Evolutionary conservation across 176 grass and related monocot species (phyloP).

Genomic region (Miscanthus lutarioriparius): DNA sequence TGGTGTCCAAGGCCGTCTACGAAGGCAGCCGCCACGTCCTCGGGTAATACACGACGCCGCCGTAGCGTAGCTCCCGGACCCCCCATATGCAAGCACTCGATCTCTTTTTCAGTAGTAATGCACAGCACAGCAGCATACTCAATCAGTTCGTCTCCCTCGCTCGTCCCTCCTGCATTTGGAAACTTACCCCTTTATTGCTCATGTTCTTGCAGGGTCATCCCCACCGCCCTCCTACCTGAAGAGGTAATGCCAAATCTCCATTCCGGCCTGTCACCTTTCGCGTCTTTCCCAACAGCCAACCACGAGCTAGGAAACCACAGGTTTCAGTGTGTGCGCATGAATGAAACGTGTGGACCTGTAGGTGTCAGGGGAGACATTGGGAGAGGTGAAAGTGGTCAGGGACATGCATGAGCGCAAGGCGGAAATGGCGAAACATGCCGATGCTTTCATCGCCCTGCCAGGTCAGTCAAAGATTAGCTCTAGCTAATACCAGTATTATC

Average conservation of each 20-base stretch:
- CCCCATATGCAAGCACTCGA: neutral
- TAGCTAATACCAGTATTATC: neutral
- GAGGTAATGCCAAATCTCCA: slow-evolving; percentile 54
- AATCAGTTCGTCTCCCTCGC: neutral
- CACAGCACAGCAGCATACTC: neutral
- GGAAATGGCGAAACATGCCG: slow-evolving; percentile 76
- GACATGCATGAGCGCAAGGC: slow-evolving; percentile 85
- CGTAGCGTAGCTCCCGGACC: neutral
- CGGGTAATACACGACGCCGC: slow-evolving; percentile 47
- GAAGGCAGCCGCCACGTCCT: slow-evolving; percentile 87
- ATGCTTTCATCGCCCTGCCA: slow-evolving; percentile 76
- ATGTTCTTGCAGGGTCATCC: slow-evolving; percentile 66
- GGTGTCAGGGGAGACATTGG: slow-evolving; percentile 74
- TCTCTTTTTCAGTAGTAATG: neutral
- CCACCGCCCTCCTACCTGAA: slow-evolving; percentile 68
- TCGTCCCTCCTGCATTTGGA: neutral
- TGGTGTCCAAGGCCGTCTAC: slow-evolving; percentile 79
- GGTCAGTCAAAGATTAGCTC: slow-evolving; percentile 28
- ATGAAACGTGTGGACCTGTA: slow-evolving; percentile 18
- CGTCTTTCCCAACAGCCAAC: neutral
- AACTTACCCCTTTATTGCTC: neutral
- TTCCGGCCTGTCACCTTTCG: neutral
- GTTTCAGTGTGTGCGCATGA: neutral
- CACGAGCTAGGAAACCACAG: neutral
- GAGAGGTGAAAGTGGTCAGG: slow-evolving; percentile 66